phyloP scores from a whole-genome alignment of 148 eudicot species.

The Silene latifolia region DNA sequence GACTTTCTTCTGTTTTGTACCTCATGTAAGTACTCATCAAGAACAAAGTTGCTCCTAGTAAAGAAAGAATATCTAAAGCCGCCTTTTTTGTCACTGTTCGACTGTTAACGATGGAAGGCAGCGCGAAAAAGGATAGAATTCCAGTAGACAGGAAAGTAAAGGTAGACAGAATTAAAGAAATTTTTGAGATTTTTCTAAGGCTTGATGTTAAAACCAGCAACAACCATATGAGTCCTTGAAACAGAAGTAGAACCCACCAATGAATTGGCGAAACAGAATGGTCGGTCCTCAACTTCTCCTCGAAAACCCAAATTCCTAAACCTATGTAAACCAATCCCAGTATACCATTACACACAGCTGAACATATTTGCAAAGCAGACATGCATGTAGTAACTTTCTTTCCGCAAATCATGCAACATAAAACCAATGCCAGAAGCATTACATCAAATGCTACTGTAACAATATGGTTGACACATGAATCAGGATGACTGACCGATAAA shows the following conservation, averaged over 20 bases:
- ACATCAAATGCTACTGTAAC: conserved; percentile 47
- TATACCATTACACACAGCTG: conserved; percentile 52
- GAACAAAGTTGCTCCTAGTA: conserved; percentile 53
- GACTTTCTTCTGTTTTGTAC: conserved; percentile 32
- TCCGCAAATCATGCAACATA: conserved; percentile 35
- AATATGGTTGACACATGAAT: conserved; percentile 74
- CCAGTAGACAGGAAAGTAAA: conserved; percentile 21
- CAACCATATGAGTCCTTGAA: conserved; percentile 61
- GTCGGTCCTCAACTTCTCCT: conserved; percentile 29
- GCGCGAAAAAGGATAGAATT: conserved; percentile 25
- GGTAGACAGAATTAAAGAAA: conserved; percentile 37
- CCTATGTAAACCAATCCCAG: conserved; percentile 36
- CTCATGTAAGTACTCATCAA: conserved; percentile 53
- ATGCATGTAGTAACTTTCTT: conserved; percentile 18
- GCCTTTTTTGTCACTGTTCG: conserved; percentile 34
- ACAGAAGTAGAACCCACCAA: conserved; percentile 45
- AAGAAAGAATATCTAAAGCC: conserved; percentile 42
- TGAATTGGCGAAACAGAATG: conserved; percentile 42
- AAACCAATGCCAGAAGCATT: conserved; percentile 42
- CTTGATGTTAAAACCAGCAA: conserved; percentile 43
- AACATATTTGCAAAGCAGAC: conserved; percentile 23
- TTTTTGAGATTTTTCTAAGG: conserved; percentile 35
- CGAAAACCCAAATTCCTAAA: conserved; percentile 23
- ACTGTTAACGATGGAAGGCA: conserved; percentile 28
- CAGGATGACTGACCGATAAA: conserved; percentile 36